Percentiles rank a stretch among this genome's conserved stretches.
Evolutionary conservation across 208 protist species (phyloP).

Genomic region (Crithidia sp.): DNA sequence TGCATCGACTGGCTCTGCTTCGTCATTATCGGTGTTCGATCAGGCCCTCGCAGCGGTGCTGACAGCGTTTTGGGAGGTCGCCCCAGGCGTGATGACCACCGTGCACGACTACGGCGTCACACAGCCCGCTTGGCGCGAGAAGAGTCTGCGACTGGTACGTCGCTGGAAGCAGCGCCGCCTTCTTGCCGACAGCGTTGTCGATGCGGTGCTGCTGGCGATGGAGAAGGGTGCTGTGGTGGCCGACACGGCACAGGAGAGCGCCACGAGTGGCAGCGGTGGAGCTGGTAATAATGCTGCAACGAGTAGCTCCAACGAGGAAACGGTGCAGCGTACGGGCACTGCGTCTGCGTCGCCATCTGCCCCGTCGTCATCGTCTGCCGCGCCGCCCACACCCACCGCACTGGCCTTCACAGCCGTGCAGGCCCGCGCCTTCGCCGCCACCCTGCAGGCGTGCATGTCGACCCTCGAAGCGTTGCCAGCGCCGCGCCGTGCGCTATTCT

Average conservation of each 20-base stretch:
- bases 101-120: slow-evolving; percentile 29
- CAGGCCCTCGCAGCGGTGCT: slow-evolving; percentile 44
- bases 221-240: slow-evolving; percentile 12
- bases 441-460: slow-evolving; percentile 56
- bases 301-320: no score
- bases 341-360: not conserved
- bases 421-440: slow-evolving; percentile 47
- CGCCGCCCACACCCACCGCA: not conserved
- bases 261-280: not conserved
- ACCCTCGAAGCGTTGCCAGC: slow-evolving; percentile 68
- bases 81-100: slow-evolving; percentile 33
- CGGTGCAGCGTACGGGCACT: not conserved
- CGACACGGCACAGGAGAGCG: not conserved
- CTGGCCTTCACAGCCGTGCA: slow-evolving; percentile 37
- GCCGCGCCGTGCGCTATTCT: slow-evolving; percentile 49
- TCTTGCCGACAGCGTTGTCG: slow-evolving; percentile 28
- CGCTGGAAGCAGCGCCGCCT: slow-evolving; percentile 63
- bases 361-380: not conserved
- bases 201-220: slow-evolving; percentile 39
- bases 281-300: not conserved
- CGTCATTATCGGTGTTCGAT: slow-evolving; percentile 17
- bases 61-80: slow-evolving; percentile 57
- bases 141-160: slow-evolving; percentile 51
- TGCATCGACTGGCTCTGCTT: not conserved
- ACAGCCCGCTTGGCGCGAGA: slow-evolving; percentile 52